Conservation (phyloP, 1,139 yeast species). For the Nematodospora anomalae region DNA sequence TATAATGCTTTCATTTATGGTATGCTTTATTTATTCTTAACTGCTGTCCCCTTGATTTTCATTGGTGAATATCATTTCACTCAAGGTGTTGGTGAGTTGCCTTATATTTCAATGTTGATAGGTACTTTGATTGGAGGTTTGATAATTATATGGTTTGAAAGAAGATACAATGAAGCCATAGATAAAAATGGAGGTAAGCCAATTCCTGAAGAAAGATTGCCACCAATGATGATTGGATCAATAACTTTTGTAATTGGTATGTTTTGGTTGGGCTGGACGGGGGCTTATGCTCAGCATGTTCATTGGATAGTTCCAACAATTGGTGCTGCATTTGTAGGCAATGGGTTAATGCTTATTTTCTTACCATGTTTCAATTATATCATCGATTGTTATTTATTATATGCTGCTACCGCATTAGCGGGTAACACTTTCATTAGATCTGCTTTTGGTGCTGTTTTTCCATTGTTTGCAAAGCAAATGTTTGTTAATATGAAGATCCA, state of each 20-base stretch:
- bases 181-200: constrained; percentile 55
- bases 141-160: constrained; percentile 30
- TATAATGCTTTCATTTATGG: constrained; percentile 87
- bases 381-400: constrained; percentile 72
- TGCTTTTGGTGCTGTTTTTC: constrained; percentile 52
- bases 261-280: constrained; percentile 86
- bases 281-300: constrained; percentile 61
- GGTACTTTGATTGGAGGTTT: constrained; percentile 64
- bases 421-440: constrained; percentile 80
- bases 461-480: constrained; percentile 62
- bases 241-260: constrained; percentile 72
- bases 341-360: constrained; percentile 74
- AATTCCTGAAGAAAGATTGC: constrained; percentile 77
- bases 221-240: constrained; percentile 71
- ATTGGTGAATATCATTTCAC: constrained; percentile 55
- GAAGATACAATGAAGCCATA: constrained; percentile 23
- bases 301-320: constrained; percentile 88
- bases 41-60: constrained; percentile 79
- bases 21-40: constrained; percentile 70
- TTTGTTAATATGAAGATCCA: constrained; percentile 69
- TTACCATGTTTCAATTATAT: constrained; percentile 76
- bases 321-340: constrained; percentile 71
- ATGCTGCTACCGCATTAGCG: constrained; percentile 90
- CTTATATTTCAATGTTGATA: constrained; percentile 59
- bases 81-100: constrained; percentile 58